A percentile compares a stretch with the other conserved stretches of the same genome.
These are phyloP conservation scores for Ganoderma sinense DNA, from an alignment of 1,284 basidiomycete species.

Conservation along the genomic window DNA sequence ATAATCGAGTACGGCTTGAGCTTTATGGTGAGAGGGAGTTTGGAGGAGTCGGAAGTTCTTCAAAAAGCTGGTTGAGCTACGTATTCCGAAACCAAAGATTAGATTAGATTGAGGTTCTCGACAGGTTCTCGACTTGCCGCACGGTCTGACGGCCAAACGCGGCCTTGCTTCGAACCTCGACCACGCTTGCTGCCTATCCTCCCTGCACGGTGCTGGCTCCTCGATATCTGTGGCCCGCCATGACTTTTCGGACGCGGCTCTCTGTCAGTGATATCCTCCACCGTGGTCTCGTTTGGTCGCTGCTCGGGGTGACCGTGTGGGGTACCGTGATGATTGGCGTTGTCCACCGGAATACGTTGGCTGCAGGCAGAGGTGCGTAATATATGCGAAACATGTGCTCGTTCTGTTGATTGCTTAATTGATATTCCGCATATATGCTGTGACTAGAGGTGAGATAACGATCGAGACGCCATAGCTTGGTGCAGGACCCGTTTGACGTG, in stretches of 20 bases:
- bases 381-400: background rate
- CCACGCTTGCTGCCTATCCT: background rate
- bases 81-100: slow-evolving; percentile 7
- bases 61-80: too few relatives aligned
- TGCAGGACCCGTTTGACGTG: background rate
- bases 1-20: too few relatives aligned
- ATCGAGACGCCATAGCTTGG: background rate
- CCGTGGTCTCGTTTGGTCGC: slow-evolving; percentile 23
- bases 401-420: background rate
- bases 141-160: background rate
- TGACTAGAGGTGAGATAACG: background rate
- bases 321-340: slow-evolving; percentile 40
- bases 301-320: slow-evolving; percentile 38
- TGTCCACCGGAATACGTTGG: slow-evolving; percentile 39
- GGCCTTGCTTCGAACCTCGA: background rate
- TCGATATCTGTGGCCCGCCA: slow-evolving; percentile 4
- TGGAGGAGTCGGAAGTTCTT: too few relatives aligned
- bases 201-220: background rate
- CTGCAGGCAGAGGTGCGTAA: slow-evolving; percentile 37
- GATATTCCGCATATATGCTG: background rate
- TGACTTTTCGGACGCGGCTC: slow-evolving; percentile 31
- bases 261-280: slow-evolving; percentile 38
- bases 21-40: too few relatives aligned
- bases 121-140: too few relatives aligned
- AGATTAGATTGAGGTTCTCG: slow-evolving; percentile 13